Evolutionary conservation across 495 filamentous ascomycete species (phyloP).

Genomic region (Lichenothelia convexa): DNA sequence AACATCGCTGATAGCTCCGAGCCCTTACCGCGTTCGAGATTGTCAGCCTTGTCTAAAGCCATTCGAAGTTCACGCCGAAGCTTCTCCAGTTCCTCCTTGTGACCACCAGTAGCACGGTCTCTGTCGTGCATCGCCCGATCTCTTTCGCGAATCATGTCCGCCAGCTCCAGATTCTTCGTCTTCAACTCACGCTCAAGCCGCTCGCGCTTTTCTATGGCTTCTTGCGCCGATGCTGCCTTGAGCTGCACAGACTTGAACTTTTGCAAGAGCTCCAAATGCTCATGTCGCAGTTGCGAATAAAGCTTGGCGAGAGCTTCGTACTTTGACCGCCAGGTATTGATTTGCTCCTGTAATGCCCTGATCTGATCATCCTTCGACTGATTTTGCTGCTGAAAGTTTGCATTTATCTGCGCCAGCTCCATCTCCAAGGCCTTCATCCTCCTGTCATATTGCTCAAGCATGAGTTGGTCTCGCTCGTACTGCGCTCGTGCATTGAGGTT

Average conservation of each 20-base stretch:
- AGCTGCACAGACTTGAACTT: conserved; percentile 92
- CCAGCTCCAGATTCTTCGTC: conserved; percentile 93
- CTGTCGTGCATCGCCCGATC: conserved; percentile 89
- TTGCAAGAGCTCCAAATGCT: conserved; percentile 84
- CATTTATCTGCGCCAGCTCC: conserved; percentile 66
- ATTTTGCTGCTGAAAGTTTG: conserved; percentile 69
- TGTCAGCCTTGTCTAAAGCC: conserved; percentile 82
- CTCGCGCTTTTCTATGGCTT: conserved; percentile 86
- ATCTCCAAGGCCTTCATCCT: conserved; percentile 81
- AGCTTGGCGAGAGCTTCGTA: conserved; percentile 93
- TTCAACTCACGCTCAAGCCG: conserved; percentile 94
- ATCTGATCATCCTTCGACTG: conserved; percentile 89
- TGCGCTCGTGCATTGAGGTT: conserved; percentile 87
- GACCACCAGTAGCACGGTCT: conserved; percentile 64
- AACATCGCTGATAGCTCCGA: conserved; percentile 87
- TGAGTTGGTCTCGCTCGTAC: conserved; percentile 88
- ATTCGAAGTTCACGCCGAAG: conserved; percentile 89
- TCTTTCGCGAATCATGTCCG: conserved; percentile 95
- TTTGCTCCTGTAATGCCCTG: conserved; percentile 74
- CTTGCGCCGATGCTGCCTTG: conserved; percentile 89
- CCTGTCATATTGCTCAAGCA: conserved; percentile 92
- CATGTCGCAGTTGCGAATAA: conserved; percentile 86
- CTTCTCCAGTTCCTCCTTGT: conserved; percentile 90
- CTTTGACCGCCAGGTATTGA: conserved; percentile 92
- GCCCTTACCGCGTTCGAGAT: conserved; percentile 79